Evolutionary conservation across 352 stramenopile species (phyloP).

Genomic region (Bremia lactucae): DNA sequence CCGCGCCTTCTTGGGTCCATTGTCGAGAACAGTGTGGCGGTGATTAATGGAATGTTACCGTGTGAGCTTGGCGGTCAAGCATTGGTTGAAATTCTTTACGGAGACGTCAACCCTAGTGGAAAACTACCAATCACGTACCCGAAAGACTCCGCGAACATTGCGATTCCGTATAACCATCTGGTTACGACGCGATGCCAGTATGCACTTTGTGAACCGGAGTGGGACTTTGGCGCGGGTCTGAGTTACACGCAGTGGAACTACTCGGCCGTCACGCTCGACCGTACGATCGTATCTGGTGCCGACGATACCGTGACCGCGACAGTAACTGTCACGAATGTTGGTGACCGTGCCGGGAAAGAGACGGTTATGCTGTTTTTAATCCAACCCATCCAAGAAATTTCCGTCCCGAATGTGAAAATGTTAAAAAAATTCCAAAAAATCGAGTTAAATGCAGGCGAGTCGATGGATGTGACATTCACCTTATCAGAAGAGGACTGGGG

Average conservation of each 20-base stretch:
- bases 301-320: constrained; percentile 10
- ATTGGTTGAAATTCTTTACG: constrained; percentile 74
- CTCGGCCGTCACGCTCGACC: constrained; percentile 26
- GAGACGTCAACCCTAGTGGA: constrained; percentile 64
- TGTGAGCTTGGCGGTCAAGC: constrained; percentile 67
- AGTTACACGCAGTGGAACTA: constrained; percentile 64
- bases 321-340: constrained; percentile 63
- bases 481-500: constrained; percentile 38
- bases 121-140: constrained; percentile 75
- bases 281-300: constrained; percentile 21
- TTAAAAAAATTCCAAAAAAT: constrained; percentile 76
- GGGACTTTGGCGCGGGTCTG: constrained; percentile 50
- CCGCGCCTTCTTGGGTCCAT: constrained; percentile 47
- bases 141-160: constrained; percentile 37
- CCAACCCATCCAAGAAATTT: constrained; percentile 39
- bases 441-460: constrained; percentile 26
- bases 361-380: constrained; percentile 68
- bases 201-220: constrained; percentile 40
- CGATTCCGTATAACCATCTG: constrained; percentile 62
- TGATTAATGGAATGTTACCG: constrained; percentile 65
- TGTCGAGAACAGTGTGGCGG: constrained; percentile 42
- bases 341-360: constrained; percentile 44
- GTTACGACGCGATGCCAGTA: constrained; percentile 35
- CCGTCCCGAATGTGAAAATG: constrained; percentile 62
- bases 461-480: constrained; percentile 23